Base-by-base conservation (phyloP, 2,329 filamentous ascomycete genomes). In the Aspergillus bombycis region DNA sequence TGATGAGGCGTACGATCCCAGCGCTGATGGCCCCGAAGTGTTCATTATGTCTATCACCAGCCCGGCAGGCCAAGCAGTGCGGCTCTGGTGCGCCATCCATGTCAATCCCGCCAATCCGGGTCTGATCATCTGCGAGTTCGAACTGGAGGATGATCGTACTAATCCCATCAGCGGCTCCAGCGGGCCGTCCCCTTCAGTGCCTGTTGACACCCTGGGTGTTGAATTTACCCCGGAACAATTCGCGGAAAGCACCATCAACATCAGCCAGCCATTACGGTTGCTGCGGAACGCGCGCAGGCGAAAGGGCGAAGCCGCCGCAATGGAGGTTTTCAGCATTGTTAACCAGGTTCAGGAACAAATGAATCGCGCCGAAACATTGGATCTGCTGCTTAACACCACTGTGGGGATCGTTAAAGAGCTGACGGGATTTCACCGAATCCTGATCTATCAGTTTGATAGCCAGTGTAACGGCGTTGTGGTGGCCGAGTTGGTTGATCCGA, bases 271-370 rank as follows among this genome's bases (percentile, higher is more conserved):
- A 5, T 79, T 96, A n/a, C 84, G 92, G 43, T 87, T 95, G 1
- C 75, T 95, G 28, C 83, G 91, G 41, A 92, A 89, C 72, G 91
- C 92, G 0, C 86, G 92, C 11, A 92, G 91, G 71, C 84, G 89
- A 57, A 87, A 88, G 68, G 91, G 91, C 7, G 91, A 95, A 72
- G 91, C 92, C 6, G 91, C 91, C 0, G 94, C 91, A 0, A 95
- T 96, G 92, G 92, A 96, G 70, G 91, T 96, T 0, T 96, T 96
- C 75, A 93, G 95, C 76, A 93, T 96, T 67, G 91, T 96, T 86
- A 92, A 91, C 1, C 93, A 97, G 74, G 90, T 97, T 0, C 93
- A 96, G 74, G 92, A 96, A 70, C 93, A 96, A 75, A 82, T 97
- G 8, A 66, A 63, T 3, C 68, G 72, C 28, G 91, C 93, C 1